phyloP scores from a whole-genome alignment of 208 protist species.

The Leishmania aethiopica region DNA sequence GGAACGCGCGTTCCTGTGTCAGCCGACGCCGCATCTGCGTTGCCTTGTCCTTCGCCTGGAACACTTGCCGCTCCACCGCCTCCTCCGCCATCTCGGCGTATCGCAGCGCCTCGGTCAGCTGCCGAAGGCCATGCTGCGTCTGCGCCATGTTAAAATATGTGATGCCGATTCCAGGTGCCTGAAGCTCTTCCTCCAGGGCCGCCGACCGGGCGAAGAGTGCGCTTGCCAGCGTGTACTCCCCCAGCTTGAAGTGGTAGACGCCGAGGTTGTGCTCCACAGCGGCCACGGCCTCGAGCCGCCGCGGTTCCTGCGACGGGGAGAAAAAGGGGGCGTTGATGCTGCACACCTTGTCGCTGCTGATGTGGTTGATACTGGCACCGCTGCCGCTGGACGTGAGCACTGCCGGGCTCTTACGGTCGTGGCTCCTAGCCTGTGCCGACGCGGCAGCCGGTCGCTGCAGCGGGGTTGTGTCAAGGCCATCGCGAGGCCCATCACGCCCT shows the following conservation, averaged over 20 bases:
- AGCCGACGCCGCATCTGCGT: conserved; percentile 31
- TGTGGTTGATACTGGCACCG: conserved; percentile 1
- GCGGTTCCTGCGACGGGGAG: conserved; percentile 41
- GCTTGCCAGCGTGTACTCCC: conserved; percentile 68
- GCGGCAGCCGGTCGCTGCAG: neutral
- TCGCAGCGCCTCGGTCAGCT: conserved; percentile 38
- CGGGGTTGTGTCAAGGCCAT: neutral
- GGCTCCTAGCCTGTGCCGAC: too few species aligned
- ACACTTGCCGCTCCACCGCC: conserved; percentile 59
- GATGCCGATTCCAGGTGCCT: conserved; percentile 64
- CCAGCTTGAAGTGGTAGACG: conserved; percentile 83
- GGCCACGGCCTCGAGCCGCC: conserved; percentile 43
- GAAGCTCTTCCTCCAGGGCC: conserved; percentile 57
- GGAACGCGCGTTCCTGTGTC: conserved; percentile 14
- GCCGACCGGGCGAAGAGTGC: conserved; percentile 49
- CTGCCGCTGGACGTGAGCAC: neutral
- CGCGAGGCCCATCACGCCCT: neutral
- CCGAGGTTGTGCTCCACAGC: conserved; percentile 81
- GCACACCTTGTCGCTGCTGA: conserved; percentile 6
- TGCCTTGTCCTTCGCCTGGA: conserved; percentile 22
- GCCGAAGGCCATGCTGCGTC: conserved; percentile 44
- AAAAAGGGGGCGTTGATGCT: conserved; percentile 66
- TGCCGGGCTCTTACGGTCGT: neutral
- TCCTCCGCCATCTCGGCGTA: conserved; percentile 53
- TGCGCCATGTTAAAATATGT: conserved; percentile 87